These are phyloP conservation scores for Aspergillus affinis DNA, from an alignment of 495 filamentous ascomycete genomes.

Conservation along the genomic window DNA sequence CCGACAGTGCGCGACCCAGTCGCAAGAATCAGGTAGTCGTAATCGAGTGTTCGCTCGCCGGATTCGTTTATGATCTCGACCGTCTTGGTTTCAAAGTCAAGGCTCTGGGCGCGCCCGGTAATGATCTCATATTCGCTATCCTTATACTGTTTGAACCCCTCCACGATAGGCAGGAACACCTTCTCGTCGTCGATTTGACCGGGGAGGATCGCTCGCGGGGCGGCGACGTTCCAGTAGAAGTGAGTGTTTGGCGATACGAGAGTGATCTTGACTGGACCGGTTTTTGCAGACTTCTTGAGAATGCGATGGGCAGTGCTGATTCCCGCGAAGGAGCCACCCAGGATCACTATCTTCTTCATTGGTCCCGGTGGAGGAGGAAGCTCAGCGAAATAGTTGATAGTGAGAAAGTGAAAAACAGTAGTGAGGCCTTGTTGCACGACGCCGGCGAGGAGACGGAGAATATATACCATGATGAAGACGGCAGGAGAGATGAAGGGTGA, in stretches of 20 bases:
- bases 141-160: background rate
- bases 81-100: background rate
- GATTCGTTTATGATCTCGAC: background rate
- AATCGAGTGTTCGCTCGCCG: background rate
- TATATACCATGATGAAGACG: background rate
- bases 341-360: background rate
- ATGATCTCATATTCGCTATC: background rate
- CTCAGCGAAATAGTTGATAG: background rate
- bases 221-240: constrained; percentile 4
- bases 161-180: background rate
- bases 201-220: background rate
- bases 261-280: background rate
- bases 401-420: background rate
- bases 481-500: background rate
- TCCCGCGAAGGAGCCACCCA: background rate
- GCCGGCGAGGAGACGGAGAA: background rate
- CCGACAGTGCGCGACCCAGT: background rate
- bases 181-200: constrained; percentile 1
- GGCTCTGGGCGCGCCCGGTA: background rate
- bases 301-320: background rate
- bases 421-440: background rate
- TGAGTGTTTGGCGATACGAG: background rate
- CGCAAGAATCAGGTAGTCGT: background rate
- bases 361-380: background rate
- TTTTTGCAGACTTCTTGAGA: constrained; percentile 1